A percentile compares a stretch with the other conserved stretches of the same genome.
phyloP scores from a whole-genome alignment of 352 stramenopile genomes.

The Globisporangium camurandrum region DNA sequence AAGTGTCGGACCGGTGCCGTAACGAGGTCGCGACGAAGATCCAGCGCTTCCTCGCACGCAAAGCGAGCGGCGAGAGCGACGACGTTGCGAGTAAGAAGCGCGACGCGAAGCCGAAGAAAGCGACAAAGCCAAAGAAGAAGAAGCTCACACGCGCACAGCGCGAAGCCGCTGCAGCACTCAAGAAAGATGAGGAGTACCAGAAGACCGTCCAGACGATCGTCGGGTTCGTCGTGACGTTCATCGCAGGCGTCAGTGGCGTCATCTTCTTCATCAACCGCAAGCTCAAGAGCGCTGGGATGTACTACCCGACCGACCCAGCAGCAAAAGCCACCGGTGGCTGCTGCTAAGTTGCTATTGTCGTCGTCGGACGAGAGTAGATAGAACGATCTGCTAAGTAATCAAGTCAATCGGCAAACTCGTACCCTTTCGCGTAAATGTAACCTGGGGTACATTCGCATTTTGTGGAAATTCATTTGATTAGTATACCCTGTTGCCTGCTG shows the following conservation, averaged over 20 bases:
- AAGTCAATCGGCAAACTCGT: background rate
- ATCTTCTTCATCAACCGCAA: constrained; percentile 81
- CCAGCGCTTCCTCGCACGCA: constrained; percentile 51
- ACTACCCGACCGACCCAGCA: constrained; percentile 52
- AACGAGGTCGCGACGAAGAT: constrained; percentile 45
- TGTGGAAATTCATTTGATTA: constrained; percentile 10
- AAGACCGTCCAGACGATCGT: constrained; percentile 62
- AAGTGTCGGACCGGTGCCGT: constrained; percentile 66
- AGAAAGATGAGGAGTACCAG: constrained; percentile 64
- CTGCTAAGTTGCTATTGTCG: constrained; percentile 5
- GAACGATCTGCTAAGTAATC: background rate
- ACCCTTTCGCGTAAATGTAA: background rate
- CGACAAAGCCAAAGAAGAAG: constrained; percentile 60
- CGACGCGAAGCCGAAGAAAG: constrained; percentile 22
- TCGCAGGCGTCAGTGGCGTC: constrained; percentile 42
- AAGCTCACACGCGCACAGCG: constrained; percentile 50
- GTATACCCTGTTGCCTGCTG: constrained; percentile 6
- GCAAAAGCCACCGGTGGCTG: constrained; percentile 43
- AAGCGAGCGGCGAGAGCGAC: constrained; percentile 21
- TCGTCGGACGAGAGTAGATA: background rate
- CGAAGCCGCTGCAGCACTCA: constrained; percentile 39
- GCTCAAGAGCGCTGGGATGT: constrained; percentile 74
- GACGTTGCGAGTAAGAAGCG: constrained; percentile 12
- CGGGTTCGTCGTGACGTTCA: constrained; percentile 56
- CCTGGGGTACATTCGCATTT: background rate